Evolutionary conservation across 768 basidiomycete genomes (phyloP).

Genomic region (Dacryopinax primogenitus): DNA sequence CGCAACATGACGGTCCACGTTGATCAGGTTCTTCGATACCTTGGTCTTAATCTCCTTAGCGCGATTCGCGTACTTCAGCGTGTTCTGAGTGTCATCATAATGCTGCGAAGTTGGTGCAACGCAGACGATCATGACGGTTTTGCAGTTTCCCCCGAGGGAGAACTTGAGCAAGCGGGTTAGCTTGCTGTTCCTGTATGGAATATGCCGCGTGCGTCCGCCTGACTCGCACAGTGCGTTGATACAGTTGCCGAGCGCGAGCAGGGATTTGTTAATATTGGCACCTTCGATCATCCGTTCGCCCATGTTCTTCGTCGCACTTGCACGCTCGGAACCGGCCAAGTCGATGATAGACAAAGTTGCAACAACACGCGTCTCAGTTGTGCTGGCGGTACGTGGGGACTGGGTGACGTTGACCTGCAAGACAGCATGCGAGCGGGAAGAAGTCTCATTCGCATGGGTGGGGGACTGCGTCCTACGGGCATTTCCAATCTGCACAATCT

Average conservation of each 20-base stretch:
- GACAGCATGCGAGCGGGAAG: conserved; percentile 94
- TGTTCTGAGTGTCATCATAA: conserved; percentile 98
- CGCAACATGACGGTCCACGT: conserved; percentile 87
- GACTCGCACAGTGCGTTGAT: conserved; percentile 97
- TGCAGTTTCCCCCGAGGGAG: conserved; percentile 96
- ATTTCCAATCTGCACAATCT: conserved; percentile 84
- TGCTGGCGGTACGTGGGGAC: conserved; percentile 68
- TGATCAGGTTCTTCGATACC: conserved; percentile 87
- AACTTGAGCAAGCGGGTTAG: conserved; percentile 95
- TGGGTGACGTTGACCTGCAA: conserved; percentile 89
- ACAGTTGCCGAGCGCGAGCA: conserved; percentile 93
- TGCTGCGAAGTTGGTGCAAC: conserved; percentile 88
- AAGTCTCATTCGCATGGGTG: conserved; percentile 92
- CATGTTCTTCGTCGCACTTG: conserved; percentile 92
- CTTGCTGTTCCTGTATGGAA: conserved; percentile 97
- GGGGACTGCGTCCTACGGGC: conserved; percentile 78
- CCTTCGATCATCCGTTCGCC: conserved; percentile 97
- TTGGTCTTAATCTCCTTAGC: conserved; percentile 98
- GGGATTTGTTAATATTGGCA: conserved; percentile 97
- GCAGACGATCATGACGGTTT: conserved; percentile 99
- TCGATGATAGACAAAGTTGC: conserved; percentile 96
- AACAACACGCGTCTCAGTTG: conserved; percentile 70
- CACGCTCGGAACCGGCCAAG: conserved; percentile 92
- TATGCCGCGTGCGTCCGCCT: conserved; percentile 71
- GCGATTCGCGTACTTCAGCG: conserved; percentile 91